Evolutionary conservation across 140 eudicot genomes (phyloP), one percentile per base, ranked within the genome.

Genomic region (Cichorium intybus): DNA sequence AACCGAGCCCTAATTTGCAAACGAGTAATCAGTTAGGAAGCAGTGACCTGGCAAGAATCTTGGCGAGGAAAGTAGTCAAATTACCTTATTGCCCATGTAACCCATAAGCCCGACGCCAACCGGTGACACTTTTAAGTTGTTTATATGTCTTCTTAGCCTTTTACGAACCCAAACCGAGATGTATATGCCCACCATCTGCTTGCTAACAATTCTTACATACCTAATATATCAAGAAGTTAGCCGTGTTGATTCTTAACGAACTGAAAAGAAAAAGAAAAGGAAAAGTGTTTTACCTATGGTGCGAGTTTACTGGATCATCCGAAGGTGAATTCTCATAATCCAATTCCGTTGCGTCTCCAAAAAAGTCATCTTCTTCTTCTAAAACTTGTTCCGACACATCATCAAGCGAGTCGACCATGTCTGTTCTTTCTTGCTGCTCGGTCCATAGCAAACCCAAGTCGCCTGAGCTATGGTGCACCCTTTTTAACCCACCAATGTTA

Each of bases 21-120:
- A 24, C 60, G 27, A 56, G 7, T 35, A 23, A 45, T 68, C 11
- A 65, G 50, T 62, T 58, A 39, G 11, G 18, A 29, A 68, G 7
- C 8, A 63, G n/a, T 3, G 63, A 29, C 22, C 34, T 34, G 51
- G 24, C 29, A 48, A 49, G 20, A n/a, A 7, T 33, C 45, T 16
- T n/a, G 24, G 29, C 52, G 11, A n/a, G 1, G 49, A 56, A 59
- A n/a, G 4, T 17, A 17, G 50, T 24, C 4, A 21, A 68, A 60
- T 68, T 85, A 92, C 98, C 98, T 93, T 93, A 72, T 93, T 93
- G 16, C 99, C 99, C 97, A 93, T 85, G 84, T 93, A 93, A 27
- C 99, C 99, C 99, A 93, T 93, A 24, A 93, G 94, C 53, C 99
- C 99, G 41, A 88, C 88, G 21, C 99, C 99, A 29, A 93, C 99